Evolutionary conservation across 768 basidiomycete genomes (phyloP), one percentile per base, ranked within the genome.

Genomic region (Lactifluus echinatus): DNA sequence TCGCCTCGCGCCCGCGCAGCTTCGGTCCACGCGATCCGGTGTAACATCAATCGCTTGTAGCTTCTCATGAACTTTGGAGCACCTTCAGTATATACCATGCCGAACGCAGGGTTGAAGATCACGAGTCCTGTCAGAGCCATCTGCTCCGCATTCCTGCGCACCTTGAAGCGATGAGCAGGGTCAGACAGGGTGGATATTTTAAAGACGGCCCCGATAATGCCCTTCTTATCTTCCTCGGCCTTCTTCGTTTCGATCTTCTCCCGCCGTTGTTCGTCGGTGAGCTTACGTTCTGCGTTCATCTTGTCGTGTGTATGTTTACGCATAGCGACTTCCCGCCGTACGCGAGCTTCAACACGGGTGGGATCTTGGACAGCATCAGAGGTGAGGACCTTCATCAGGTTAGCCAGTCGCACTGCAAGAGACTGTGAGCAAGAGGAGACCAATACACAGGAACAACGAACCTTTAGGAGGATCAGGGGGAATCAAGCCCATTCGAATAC

Each of bases 361-460:
- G 96, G 96, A 68, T 98, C 96, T 79, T 93, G 89, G 24, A 99
- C 86, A 0, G 94, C 95, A 66, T 97, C 93, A 8, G 90, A 89
- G 0, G 96, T 97, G 26, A 99, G 76, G 15, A 99, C 96, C 67
- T 92, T 93, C 94, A 98, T 98, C 68, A 98, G 71, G 71, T 99
- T 99, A 40, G 89, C 82, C 59, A 99, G 76, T 28, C 93, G 91
- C 56, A 99, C 95, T 93, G 59, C 8, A 57, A 45, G 19, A 24
- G 53, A 31, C 2, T 12, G 34, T 66, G 21, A 67, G 53, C 19
- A 11, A 29, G 23, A 24, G 24, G 49, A 28, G 17, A 33, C 8
- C 17, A 46, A 29, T 7, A 49, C 19, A 59, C 37, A 31, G 12
- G 21, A n/a, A 29, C 15, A 33, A 66, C 72, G 36, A 60, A 89